These are phyloP conservation scores for Paecilomyces fulvus DNA, from an alignment of 2,329 filamentous ascomycete genomes.

Conservation along the genomic window DNA sequence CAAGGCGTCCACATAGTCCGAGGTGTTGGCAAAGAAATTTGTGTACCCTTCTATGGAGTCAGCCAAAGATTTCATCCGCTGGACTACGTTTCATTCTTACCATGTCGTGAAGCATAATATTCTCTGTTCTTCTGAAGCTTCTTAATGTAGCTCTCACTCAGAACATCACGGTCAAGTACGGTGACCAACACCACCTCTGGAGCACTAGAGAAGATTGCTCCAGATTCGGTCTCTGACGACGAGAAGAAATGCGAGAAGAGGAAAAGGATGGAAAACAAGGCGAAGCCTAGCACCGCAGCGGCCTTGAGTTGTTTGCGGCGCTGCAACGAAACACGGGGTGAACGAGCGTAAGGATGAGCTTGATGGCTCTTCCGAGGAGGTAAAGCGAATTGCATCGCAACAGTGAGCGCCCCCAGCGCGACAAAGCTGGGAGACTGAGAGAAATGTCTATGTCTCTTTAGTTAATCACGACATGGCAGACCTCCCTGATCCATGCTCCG, in stretches of 20 bases:
- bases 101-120: slow-evolving; percentile 77
- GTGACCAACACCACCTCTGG: slow-evolving; percentile 71
- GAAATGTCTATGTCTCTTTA: not conserved
- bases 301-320: slow-evolving; percentile 57
- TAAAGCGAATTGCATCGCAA: slow-evolving; percentile 76
- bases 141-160: slow-evolving; percentile 59
- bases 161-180: slow-evolving; percentile 60
- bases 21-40: slow-evolving; percentile 70
- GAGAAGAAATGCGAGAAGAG: slow-evolving; percentile 30
- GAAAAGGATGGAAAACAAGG: slow-evolving; percentile 3
- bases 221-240: slow-evolving; percentile 15
- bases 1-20: slow-evolving; percentile 54
- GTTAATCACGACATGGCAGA: not conserved
- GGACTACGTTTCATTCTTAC: slow-evolving; percentile 44
- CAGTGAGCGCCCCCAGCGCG: slow-evolving; percentile 12
- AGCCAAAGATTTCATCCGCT: not conserved
- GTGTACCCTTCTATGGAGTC: slow-evolving; percentile 59
- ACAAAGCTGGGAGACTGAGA: slow-evolving; percentile 7
- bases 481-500: not conserved
- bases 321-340: slow-evolving; percentile 27
- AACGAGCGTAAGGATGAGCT: slow-evolving; percentile 59
- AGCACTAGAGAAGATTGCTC: slow-evolving; percentile 20
- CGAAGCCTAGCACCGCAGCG: slow-evolving; percentile 46
- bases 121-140: slow-evolving; percentile 73
- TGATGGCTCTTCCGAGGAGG: slow-evolving; percentile 77